Base-by-base conservation (phyloP, 2,329 filamentous ascomycete genomes). In the Colletotrichum sp. region DNA sequence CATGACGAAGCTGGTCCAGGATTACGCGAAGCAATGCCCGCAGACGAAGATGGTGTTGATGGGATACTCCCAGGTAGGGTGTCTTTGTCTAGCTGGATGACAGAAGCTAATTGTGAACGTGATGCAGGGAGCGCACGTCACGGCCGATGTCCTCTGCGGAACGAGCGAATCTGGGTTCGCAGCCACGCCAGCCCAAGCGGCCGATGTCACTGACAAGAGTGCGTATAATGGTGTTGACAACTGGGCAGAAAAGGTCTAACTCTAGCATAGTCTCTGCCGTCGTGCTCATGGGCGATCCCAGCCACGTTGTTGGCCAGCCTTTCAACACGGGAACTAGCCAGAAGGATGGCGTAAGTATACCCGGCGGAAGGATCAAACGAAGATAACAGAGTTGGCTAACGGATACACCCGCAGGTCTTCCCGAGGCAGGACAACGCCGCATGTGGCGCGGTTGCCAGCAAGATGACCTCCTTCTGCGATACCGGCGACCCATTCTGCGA, bases 261-360 rank as follows among this genome's bases (percentile, higher is more conserved):
- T 21, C 2, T 3, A 21, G 14, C 5, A 16, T 55, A 87, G 85
- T 87, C 32, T 83, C 85, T 71, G 85, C 85, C 18, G 79, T 86
- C 71, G 79, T 84, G 63, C 74, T 86, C 66, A 86, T 86, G 72
- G 86, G 86, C 70, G 86, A 87, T 78, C 86, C 86, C n/a, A 84
- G 82, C 77, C 84, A 86, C 78, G 79, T 83, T 74, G 79, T 78
- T 79, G 82, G 83, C 70, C 68, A 80, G 18, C 79, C 83, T 39
- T 87, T 83, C 79, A 80, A 83, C 79, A 77, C 76, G 36, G 85
- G 85, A 70, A 84, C 83, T 12, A 84, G 83, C 78, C 79, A 80
- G 9, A 81, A 78, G 0, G 75, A 86, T 64, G 85, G 85, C 16
- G 85, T 87, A 81, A 77, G 85, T 79, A 4, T 21, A 70, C 14